Percentiles rank a stretch among this genome's conserved stretches.
phyloP scores from a whole-genome alignment of 1,284 basidiomycete species.

The Papiliotrema fonsecae region DNA sequence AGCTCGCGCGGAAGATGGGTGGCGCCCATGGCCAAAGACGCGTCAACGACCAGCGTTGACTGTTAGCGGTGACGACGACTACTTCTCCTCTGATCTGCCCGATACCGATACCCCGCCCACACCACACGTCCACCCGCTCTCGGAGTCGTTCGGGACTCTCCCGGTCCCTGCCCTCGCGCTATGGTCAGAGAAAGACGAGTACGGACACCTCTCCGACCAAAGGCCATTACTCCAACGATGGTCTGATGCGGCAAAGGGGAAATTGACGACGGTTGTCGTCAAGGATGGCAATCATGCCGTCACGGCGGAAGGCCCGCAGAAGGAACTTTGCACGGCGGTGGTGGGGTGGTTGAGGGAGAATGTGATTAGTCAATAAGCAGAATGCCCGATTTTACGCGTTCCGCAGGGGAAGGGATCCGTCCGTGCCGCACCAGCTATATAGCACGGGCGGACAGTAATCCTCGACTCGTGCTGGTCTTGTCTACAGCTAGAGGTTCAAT shows the following conservation, averaged over 20 bases:
- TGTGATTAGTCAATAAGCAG: background rate
- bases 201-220: constrained; percentile 10
- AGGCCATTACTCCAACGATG: constrained; percentile 24
- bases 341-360: constrained; percentile 25
- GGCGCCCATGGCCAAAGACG: background rate
- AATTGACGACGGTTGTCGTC: constrained; percentile 25
- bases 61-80: constrained; percentile 48
- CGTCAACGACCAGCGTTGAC: constrained; percentile 1
- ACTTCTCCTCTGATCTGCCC: constrained; percentile 45
- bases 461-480: background rate
- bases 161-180: constrained; percentile 35
- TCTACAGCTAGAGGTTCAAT: background rate
- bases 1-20: background rate
- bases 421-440: too few relatives aligned
- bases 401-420: too few relatives aligned
- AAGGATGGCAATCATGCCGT: constrained; percentile 42
- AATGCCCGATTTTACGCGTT: background rate
- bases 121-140: constrained; percentile 36
- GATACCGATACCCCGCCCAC: constrained; percentile 7
- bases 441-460: background rate
- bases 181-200: constrained; percentile 41
- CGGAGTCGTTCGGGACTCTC: constrained; percentile 39
- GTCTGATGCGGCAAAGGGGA: constrained; percentile 21
- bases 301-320: constrained; percentile 24
- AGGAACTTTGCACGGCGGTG: constrained; percentile 23